A percentile compares a stretch with the other conserved stretches of the same genome.
Conservation (phyloP, 257 asterid species). For the Solanum tarijense region DNA sequence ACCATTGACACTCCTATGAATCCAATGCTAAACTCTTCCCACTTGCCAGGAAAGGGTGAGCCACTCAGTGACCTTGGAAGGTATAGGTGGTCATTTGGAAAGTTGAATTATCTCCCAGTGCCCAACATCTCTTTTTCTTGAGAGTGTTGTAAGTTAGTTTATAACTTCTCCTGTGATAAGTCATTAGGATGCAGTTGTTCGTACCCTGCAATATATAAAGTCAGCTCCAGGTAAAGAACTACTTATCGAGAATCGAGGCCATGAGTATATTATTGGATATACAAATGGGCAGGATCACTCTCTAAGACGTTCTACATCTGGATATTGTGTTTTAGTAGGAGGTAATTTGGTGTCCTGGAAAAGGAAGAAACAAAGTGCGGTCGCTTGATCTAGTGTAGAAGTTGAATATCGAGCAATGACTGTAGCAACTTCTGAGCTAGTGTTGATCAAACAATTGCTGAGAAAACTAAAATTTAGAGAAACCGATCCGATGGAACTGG, state of each 20-base stretch:
- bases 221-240: neutral
- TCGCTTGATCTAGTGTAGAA: neutral
- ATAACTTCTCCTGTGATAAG: neutral
- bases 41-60: neutral
- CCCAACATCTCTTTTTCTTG: neutral
- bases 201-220: neutral
- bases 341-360: neutral
- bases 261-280: neutral
- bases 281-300: neutral
- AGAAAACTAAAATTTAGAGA: neutral
- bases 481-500: too few species aligned
- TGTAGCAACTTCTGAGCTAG: neutral
- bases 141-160: neutral
- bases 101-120: neutral
- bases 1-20: neutral
- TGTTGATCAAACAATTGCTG: neutral
- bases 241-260: neutral
- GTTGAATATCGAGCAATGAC: neutral
- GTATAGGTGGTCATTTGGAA: neutral
- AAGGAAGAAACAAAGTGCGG: neutral
- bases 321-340: neutral
- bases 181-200: neutral
- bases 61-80: neutral
- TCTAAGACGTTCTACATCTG: neutral
- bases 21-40: neutral